Evolutionary conservation across 2,329 filamentous ascomycete genomes (phyloP).

Genomic region (Neoarthrinium moseri): DNA sequence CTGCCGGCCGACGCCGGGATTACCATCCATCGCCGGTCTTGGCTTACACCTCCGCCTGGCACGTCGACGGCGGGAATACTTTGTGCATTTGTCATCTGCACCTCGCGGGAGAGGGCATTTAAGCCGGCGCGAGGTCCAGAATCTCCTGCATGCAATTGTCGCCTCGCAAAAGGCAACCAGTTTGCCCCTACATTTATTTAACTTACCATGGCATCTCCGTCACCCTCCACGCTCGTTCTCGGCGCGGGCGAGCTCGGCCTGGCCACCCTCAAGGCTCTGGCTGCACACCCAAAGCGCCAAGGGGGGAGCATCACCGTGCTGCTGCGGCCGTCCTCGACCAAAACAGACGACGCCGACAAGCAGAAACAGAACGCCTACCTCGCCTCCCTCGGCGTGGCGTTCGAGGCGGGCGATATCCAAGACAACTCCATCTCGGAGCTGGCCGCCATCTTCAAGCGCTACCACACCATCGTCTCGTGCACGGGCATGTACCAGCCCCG

Average conservation of each 20-base stretch:
- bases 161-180: no score
- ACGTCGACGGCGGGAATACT: no score
- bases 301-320: constrained; percentile 46
- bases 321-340: constrained; percentile 48
- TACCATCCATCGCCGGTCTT: no score
- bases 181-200: no score
- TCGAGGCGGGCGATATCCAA: constrained; percentile 43
- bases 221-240: constrained; percentile 52
- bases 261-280: constrained; percentile 51
- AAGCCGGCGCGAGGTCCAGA: no score
- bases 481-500: constrained; percentile 57
- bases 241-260: constrained; percentile 67
- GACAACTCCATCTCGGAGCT: constrained; percentile 34
- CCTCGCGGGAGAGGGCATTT: no score
- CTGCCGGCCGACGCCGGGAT: no score
- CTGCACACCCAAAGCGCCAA: constrained; percentile 39
- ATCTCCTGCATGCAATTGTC: no score
- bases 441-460: constrained; percentile 39
- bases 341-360: constrained; percentile 36
- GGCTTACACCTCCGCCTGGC: no score
- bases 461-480: constrained; percentile 57
- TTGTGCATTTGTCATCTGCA: no score
- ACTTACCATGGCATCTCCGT: no score
- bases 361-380: constrained; percentile 31
- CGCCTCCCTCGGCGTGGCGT: constrained; percentile 32